Base-by-base conservation (phyloP, 2,329 filamentous ascomycete species). In the Clarireedia paspali region DNA sequence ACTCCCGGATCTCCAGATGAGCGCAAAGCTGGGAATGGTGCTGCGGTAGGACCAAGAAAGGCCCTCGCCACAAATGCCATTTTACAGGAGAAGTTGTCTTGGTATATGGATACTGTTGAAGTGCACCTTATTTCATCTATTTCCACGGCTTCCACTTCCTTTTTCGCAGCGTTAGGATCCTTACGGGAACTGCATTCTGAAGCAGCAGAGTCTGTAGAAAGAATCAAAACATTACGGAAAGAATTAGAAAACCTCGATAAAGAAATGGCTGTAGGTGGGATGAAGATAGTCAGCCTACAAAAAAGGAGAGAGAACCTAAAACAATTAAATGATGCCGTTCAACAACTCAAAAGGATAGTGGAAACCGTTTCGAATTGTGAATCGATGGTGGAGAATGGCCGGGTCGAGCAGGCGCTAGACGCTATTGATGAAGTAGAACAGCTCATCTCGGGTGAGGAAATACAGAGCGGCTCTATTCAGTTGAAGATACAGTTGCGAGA, bases 31-130 rank as follows among this genome's bases (percentile, higher is more conserved):
- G 71, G 75, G 3, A 88, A 85, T 68, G 84, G 82, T 5, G 76
- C 74, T 50, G 73, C 78, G 0, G 72, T 79, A 23, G 78, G 79
- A 10, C 84, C 88, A 7, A 82, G 92, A 58, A 97, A 96, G 70
- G 88, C 89, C 1, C 76, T 99, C 27, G 92, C 92, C 6, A 96
- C 91, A 0, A 99, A 99, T 72, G 94, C 94, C 0, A 99, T 99
- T 57, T 72, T 99, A 38, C 94, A 99, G 70, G 94, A 99, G 72
- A 99, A 99, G 72, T 77, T 99, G 12, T 97, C 94, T 0, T 99
- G 94, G 94, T 99, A 99, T 70, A 96, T 99, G 91, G 94, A 99
- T 70, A 99, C 94, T 0, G 91, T 99, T 23, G 94, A 99, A 70
- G 90, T 99, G 54, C 94, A 99, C 69, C 77, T 99, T 6, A 96